Conservation (phyloP, 2,329 filamentous ascomycete species). For the Ophiostoma himal-ulmi region DNA sequence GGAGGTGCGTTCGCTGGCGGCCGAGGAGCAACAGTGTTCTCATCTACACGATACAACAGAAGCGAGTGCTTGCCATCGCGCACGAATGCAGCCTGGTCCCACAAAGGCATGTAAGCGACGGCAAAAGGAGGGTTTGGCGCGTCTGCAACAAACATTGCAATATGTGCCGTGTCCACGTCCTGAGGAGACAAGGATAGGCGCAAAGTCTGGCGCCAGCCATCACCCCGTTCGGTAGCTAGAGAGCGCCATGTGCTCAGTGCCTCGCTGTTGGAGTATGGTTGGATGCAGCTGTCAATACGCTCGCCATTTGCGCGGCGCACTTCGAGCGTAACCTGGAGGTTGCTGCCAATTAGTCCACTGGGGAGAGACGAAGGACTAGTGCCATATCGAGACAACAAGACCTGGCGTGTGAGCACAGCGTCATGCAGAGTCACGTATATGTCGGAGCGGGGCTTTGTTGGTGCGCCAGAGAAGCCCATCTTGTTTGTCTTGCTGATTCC, state of each 20-base stretch:
- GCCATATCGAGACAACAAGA: slow-evolving; percentile 57
- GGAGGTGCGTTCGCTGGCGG: slow-evolving; percentile 36
- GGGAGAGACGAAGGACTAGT: slow-evolving; percentile 71
- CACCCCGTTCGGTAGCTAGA: slow-evolving; percentile 68
- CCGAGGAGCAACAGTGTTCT: slow-evolving; percentile 67
- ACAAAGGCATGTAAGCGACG: slow-evolving; percentile 85
- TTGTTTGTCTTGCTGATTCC: slow-evolving; percentile 75
- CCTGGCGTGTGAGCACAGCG: slow-evolving; percentile 71
- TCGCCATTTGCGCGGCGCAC: slow-evolving; percentile 74
- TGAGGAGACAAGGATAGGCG: slow-evolving; percentile 71
- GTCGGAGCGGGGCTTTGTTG: slow-evolving; percentile 81
- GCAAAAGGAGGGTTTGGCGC: slow-evolving; percentile 84
- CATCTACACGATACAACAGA: slow-evolving; percentile 85
- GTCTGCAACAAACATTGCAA: slow-evolving; percentile 86
- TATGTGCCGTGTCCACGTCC: slow-evolving; percentile 75
- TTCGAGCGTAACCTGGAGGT: slow-evolving; percentile 83
- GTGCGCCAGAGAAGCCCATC: slow-evolving; percentile 89
- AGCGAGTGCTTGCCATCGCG: slow-evolving; percentile 76
- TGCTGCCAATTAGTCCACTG: slow-evolving; percentile 57
- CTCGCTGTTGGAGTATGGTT: slow-evolving; percentile 72
- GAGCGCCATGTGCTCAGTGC: slow-evolving; percentile 84
- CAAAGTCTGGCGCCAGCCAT: slow-evolving; percentile 83
- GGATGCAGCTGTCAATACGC: slow-evolving; percentile 82
- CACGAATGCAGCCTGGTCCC: slow-evolving; percentile 86
- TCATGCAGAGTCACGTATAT: slow-evolving; percentile 87